Base-by-base conservation (phyloP, 23 red algal genomes). In the Agarophyton chilense region DNA sequence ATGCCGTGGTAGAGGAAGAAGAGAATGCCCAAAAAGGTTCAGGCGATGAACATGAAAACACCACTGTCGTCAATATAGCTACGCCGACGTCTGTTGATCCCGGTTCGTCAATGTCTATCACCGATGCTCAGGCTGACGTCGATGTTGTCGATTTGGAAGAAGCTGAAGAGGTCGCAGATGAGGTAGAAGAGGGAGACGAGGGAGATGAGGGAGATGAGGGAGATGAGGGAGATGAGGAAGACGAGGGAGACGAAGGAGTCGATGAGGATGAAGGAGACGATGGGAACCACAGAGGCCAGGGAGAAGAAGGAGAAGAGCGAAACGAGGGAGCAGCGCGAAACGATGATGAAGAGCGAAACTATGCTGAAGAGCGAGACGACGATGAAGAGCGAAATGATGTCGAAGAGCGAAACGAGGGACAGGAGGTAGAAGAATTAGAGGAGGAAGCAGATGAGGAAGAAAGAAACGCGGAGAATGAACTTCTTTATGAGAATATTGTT, bases 111-210 rank as follows among this genome's bases (percentile, higher is more conserved):
- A 24, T 39, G 21, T 16, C 68, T 2, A 39, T 2, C 24, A 19
- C 68, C 12, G n/a, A 0, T 39, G 19, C 9, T 25, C 68, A 74
- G 68, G 43, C 38, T 24, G 68, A 74, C n/a, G 68, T 74, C 9
- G 68, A 74, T 35, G 68, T 74, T 10, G 47, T 74, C 25, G 68
- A 74, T 47, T 74, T 74, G 68, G 68, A 74, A 18, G 68, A 74
- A 49, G 21, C 68, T 74, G 68, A 47, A 0, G 68, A 49, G 68
- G 68, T 46, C 21, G 41, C 18, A 1, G 68, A 26, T 14, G 40
- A 43, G 2, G 41, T n/a, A 46, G 68, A 38, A 28, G 68, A 26
- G 16, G 41, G 21, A 28, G 68, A 74, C 10, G 68, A 43, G 40
- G 40, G 43, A 74, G 18, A 25, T 1, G 21, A 12, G 24, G 19